Evolutionary conservation across 2,329 filamentous ascomycete genomes (phyloP), one percentile per base, ranked within the genome.

Genomic region (Penicillium digitatum): DNA sequence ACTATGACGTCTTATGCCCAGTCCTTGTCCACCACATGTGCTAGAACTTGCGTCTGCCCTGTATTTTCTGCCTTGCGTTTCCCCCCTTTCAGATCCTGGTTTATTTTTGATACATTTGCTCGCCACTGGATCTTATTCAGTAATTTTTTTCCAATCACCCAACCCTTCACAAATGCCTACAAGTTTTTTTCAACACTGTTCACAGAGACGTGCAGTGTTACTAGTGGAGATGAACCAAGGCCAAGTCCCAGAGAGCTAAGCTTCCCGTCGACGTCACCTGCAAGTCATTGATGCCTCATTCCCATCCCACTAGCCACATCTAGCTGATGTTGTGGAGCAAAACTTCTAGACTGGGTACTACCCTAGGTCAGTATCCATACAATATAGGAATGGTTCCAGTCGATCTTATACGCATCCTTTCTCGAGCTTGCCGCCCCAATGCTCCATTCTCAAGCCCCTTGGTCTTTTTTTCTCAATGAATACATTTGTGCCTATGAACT

Each of bases 251-350:
- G 43, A 45, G 20, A 45, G 29, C 43, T 34, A 45, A 24, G 37
- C 22, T 54, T 42, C 54, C 40, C 40, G 52, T 58, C 64, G 63
- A 67, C 65, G 65, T 67, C 65, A 67, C 62, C 58, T 55, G 46
- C 56, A 50, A 52, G 57, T 67, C 65, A 66, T 66, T 35, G 18
- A 53, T 57, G 50, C 31, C 32, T 56, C 46, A 52, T 52, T 34
- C 22, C 42, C 27, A 44, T 31, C 48, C 50, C 11, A 40, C 39
- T n/a, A 35, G n/a, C 34, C 34, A 35, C 34, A 35, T 35, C 34
- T 35, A 14, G 8, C 16, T 35, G 29, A 31, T 9, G 31, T 7
- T 32, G 31, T 16, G 5, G 14, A 43, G 38, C 38, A 35, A 8
- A 18, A 35, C n/a, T 35, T 35, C 16, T 35, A 38, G 18, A n/a